A percentile compares a stretch with the other conserved stretches of the same genome.
Conservation (phyloP, 768 basidiomycete genomes). For the Rhodotorula kratochvilovae region DNA sequence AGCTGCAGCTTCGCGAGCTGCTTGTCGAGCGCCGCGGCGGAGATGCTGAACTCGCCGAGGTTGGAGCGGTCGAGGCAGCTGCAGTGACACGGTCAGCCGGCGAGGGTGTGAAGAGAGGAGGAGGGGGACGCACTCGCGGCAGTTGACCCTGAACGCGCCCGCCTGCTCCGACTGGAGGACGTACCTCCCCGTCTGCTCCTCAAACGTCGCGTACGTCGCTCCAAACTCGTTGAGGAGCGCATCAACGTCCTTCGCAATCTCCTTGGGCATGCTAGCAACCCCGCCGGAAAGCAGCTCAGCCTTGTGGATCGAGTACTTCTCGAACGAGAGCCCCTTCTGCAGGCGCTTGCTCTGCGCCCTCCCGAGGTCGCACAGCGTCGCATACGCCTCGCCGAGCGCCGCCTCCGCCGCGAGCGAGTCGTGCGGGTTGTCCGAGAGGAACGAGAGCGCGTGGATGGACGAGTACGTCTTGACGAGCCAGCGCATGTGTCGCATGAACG, state of each 20-base stretch:
- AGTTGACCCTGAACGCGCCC: slow-evolving; percentile 84
- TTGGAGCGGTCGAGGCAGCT: slow-evolving; percentile 85
- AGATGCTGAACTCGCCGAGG: slow-evolving; percentile 68
- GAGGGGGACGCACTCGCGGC: slow-evolving; percentile 57
- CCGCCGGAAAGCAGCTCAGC: neutral
- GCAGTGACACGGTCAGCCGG: neutral
- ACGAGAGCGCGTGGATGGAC: neutral
- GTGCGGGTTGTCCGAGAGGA: slow-evolving; percentile 4
- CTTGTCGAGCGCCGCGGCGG: neutral
- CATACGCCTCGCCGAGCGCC: slow-evolving; percentile 45
- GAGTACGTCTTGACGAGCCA: neutral
- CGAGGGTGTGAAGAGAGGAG: too few relatives aligned
- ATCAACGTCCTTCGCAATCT: slow-evolving; percentile 78
- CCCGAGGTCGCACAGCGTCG: slow-evolving; percentile 78
- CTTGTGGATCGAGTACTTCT: slow-evolving; percentile 10
- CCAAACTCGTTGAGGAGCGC: slow-evolving; percentile 41
- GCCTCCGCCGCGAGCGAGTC: slow-evolving; percentile 1
- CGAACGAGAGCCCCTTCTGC: slow-evolving; percentile 62
- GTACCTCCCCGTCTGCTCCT: neutral
- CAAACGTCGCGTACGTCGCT: neutral
- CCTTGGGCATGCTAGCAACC: slow-evolving; percentile 42
- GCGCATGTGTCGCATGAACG: slow-evolving; percentile 14
- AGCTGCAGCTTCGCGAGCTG: neutral
- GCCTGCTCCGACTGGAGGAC: slow-evolving; percentile 71
- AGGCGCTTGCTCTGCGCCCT: slow-evolving; percentile 67